phyloP scores from a whole-genome alignment of 2,329 filamentous ascomycete genomes.

The Arachnopeziza araneosa region DNA sequence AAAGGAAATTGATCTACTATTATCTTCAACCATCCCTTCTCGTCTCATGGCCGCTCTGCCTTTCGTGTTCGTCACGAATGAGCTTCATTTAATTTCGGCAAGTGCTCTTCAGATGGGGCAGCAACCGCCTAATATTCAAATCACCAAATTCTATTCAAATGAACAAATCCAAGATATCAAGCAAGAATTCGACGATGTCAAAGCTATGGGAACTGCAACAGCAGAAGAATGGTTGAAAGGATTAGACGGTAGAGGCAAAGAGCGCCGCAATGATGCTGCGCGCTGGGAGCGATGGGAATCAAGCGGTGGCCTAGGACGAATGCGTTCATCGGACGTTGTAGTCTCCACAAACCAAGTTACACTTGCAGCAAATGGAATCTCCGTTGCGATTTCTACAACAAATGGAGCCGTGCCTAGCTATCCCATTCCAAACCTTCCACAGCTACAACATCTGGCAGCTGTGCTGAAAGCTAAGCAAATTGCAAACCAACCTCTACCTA shows the following conservation, averaged over 20 bases:
- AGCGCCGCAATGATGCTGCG: constrained; percentile 53
- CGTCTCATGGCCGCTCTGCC: constrained; percentile 63
- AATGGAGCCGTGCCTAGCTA: background rate
- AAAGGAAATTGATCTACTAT: constrained; percentile 65
- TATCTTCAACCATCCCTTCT: constrained; percentile 55
- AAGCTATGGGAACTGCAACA: constrained; percentile 60
- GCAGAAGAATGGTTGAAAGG: constrained; percentile 78
- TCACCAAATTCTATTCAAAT: constrained; percentile 63
- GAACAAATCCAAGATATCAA: constrained; percentile 58
- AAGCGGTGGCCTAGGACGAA: constrained; percentile 25
- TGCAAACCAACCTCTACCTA: background rate
- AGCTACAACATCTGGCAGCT: background rate
- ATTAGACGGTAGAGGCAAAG: constrained; percentile 56
- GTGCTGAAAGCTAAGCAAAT: background rate
- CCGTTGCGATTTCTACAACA: too few relatives aligned
- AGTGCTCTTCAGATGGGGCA: constrained; percentile 47
- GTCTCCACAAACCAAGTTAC: background rate
- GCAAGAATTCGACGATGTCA: constrained; percentile 56
- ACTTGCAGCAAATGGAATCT: background rate
- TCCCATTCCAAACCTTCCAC: background rate
- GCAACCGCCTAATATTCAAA: constrained; percentile 41
- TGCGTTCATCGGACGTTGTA: constrained; percentile 7
- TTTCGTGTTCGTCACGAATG: constrained; percentile 58
- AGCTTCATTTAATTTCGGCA: constrained; percentile 54
- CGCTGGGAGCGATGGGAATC: constrained; percentile 71